Conservation (phyloP, 768 basidiomycete species). For the Sarcomyxa edulis region DNA sequence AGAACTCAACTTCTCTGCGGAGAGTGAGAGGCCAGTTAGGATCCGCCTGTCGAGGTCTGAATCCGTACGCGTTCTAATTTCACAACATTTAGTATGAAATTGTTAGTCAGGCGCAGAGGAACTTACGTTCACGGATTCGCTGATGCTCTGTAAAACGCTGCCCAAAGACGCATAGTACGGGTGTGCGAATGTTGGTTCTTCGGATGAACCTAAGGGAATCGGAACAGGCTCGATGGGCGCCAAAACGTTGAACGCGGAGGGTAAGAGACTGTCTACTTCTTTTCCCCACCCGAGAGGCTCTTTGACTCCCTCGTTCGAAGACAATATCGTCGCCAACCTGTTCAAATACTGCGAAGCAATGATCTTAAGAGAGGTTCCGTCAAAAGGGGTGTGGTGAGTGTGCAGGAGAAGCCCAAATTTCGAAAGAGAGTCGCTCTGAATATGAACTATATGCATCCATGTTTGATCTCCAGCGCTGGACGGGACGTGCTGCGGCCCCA, state of each 20-base stretch:
- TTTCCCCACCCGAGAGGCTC: slow-evolving; percentile 10
- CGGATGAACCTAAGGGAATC: slow-evolving; percentile 8
- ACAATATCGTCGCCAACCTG: slow-evolving; percentile 6
- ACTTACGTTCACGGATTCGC: slow-evolving; percentile 1
- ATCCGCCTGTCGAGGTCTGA: slow-evolving; percentile 4
- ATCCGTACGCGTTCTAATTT: slow-evolving; percentile 9
- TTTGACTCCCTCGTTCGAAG: background rate
- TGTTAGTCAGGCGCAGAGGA: background rate
- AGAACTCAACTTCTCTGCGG: slow-evolving; percentile 7
- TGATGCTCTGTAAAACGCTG: slow-evolving; percentile 10
- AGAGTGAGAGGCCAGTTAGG: slow-evolving; percentile 4
- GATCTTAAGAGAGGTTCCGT: slow-evolving; percentile 18
- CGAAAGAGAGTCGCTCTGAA: background rate
- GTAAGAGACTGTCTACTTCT: slow-evolving; percentile 15
- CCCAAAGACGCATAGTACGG: slow-evolving; percentile 10
- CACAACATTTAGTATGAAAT: background rate
- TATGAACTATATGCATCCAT: slow-evolving; percentile 15
- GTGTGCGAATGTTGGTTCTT: slow-evolving; percentile 10
- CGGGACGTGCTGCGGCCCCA: slow-evolving; percentile 11
- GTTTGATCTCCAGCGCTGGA: slow-evolving; percentile 14
- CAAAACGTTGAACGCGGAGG: slow-evolving; percentile 11
- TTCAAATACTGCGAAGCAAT: slow-evolving; percentile 12
- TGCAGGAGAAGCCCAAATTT: slow-evolving; percentile 17
- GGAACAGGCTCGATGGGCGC: slow-evolving; percentile 10
- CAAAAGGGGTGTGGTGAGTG: slow-evolving; percentile 17